A percentile compares a stretch with the other conserved stretches of the same genome.
Conservation (phyloP, 371 early-diverging fungal genomes). For the Capniomyces stellatus region DNA sequence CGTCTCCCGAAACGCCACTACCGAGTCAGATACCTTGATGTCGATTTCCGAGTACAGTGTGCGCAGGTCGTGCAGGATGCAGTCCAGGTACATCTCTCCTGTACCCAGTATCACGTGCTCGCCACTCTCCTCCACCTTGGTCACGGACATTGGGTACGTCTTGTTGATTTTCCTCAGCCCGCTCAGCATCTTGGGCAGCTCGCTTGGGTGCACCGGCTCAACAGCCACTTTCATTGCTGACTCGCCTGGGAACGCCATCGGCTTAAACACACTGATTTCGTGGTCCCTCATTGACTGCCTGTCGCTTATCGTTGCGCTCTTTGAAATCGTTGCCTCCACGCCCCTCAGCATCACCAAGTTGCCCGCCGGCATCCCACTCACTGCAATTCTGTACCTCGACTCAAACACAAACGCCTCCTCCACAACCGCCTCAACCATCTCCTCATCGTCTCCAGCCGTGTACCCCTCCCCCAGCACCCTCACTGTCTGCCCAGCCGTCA, state of each 20-base stretch:
- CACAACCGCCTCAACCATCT: slow-evolving; percentile 73
- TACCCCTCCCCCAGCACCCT: slow-evolving; percentile 84
- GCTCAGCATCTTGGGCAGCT: slow-evolving; percentile 93
- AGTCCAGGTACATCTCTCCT: slow-evolving; percentile 91
- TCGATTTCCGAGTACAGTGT: slow-evolving; percentile 87
- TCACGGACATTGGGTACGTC: slow-evolving; percentile 77
- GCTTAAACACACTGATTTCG: slow-evolving; percentile 67
- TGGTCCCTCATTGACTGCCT: slow-evolving; percentile 29
- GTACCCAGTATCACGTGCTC: slow-evolving; percentile 88
- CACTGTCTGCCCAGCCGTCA: slow-evolving; percentile 56
- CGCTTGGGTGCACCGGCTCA: slow-evolving; percentile 90
- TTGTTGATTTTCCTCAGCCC: slow-evolving; percentile 88
- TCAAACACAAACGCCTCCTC: slow-evolving; percentile 55
- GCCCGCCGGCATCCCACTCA: slow-evolving; percentile 62
- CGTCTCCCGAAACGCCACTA: slow-evolving; percentile 88
- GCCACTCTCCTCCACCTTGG: slow-evolving; percentile 93
- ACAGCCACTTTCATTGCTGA: slow-evolving; percentile 87
- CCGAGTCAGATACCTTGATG: slow-evolving; percentile 91
- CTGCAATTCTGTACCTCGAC: slow-evolving; percentile 69
- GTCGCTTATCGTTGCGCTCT: slow-evolving; percentile 73
- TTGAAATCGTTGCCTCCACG: slow-evolving; percentile 77
- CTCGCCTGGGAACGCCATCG: slow-evolving; percentile 61
- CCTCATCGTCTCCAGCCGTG: slow-evolving; percentile 84
- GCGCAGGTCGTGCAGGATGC: slow-evolving; percentile 87
- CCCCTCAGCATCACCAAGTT: slow-evolving; percentile 84